Base-by-base conservation (phyloP, 352 stramenopile genomes). In the Elongisporangium senticosum region DNA sequence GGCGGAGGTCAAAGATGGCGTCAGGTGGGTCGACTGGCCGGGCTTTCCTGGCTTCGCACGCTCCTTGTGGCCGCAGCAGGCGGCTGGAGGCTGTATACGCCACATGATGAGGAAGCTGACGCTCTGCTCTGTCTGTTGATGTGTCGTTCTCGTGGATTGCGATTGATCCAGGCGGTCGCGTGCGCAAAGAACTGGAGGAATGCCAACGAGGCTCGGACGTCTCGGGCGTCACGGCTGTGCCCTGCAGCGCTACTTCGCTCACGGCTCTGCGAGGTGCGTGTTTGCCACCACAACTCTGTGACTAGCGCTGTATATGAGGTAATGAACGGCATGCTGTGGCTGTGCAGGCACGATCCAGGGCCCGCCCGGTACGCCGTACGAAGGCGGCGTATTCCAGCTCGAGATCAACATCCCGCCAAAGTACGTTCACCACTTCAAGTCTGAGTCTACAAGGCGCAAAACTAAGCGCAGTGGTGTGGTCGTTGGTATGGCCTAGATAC, bases 341-440 rank as follows among this genome's bases (percentile, higher is more conserved):
- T 43, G 43, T 49, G 39, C 64, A 69, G 75, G 81, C 49, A 86
- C 83, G 6, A 91, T 95, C 49, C 62, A 84, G 39, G 84, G 86
- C 0, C 87, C 87, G 1, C 67, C 84, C 11, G 87, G 77, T 4
- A 96, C 90, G 49, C 90, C 90, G 2, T 97, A 96, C 65, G 85
- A 90, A 59, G 84, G 86, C 52, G 90, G 90, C 52, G 74, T 89
- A 7, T 96, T 97, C 61, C 56, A 87, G 23, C 89, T 99, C 64
- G 91, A 98, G 69, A 98, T 98, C 65, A 65, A 84, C 49, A 98
- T 99, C 70, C 93, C 95, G 7, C 74, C 77, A 61, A 89, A 96
- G 68, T 98, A 93, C 51, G 56, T 65, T 43, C 7, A 14, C 6
- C 28, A 17, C 19, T 50, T 26, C 3, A n/a, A 39, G 11, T 15